Base-by-base conservation (phyloP, 2,329 filamentous ascomycete genomes). In the Aspergillus sojae region DNA sequence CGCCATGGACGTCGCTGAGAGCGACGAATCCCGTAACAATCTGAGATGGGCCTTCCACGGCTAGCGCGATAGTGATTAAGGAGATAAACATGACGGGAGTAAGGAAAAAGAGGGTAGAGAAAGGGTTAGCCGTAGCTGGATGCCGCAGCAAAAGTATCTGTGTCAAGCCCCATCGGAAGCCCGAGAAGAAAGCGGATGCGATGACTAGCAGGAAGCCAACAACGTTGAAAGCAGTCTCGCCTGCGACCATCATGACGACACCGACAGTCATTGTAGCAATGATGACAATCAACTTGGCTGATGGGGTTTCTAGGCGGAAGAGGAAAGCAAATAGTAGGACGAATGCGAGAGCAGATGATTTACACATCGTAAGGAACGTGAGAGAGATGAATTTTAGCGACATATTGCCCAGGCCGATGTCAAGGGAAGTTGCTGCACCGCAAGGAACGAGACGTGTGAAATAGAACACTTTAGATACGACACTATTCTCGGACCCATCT, bases 321-420 rank as follows among this genome's bases (percentile, higher is more conserved):
- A 96, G 77, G 74, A 99, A 97, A 66, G 95, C 95, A 76, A 99
- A 99, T 56, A 97, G 79, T 26, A 99, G 89, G 60, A 99, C 95
- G 75, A 98, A 99, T 52, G 92, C 94, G 26, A 99, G 86, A 19
- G 94, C 92, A 11, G 94, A 97, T 6, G 94, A 98, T 85, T 99
- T 99, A 81, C 95, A 98, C 95, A 99, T 98, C 64, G 95, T 99
- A 80, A 97, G 96, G 77, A 99, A 99, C 11, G 94, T 97, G 69
- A 99, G 87, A 48, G 92, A 94, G 72, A 99, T 98, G 77, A 96
- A 97, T 78, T 94, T 95, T 71, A 99, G 84, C 59, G 93, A 96
- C 78, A 93, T 97, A 75, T 99, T 99, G 67, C 95, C 95, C 63
- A 99, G 81, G 16, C 95, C 95, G 78, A 99, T 97, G 76, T 99